Percentiles rank a stretch among this genome's conserved stretches.
Evolutionary conservation across 768 basidiomycete genomes (phyloP).

Genomic region (Hericium erinaceus): DNA sequence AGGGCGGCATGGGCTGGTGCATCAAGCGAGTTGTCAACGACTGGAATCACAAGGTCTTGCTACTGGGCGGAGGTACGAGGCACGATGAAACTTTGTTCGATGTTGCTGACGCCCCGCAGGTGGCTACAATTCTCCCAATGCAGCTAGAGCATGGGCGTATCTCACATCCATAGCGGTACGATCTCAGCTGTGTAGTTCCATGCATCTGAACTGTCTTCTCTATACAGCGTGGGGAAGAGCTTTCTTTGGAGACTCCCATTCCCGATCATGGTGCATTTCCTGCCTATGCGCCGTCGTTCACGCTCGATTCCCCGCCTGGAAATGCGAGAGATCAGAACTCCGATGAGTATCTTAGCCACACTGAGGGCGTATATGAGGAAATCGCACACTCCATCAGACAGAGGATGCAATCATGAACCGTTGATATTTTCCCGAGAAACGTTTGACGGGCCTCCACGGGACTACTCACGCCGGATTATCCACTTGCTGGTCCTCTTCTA

Average conservation of each 20-base stretch:
- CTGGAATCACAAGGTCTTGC: slow-evolving; percentile 53
- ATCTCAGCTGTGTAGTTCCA: slow-evolving; percentile 6
- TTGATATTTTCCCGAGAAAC: too few relatives aligned
- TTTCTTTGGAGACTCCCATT: slow-evolving; percentile 53
- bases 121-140: slow-evolving; percentile 78
- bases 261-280: slow-evolving; percentile 73
- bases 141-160: slow-evolving; percentile 80
- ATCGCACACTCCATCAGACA: slow-evolving; percentile 10
- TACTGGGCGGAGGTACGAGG: slow-evolving; percentile 67
- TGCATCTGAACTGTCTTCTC: not conserved
- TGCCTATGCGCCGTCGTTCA: slow-evolving; percentile 72
- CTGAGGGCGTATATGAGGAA: slow-evolving; percentile 26
- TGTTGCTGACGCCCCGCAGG: slow-evolving; percentile 29
- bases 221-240: slow-evolving; percentile 41
- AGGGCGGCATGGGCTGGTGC: slow-evolving; percentile 62
- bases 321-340: slow-evolving; percentile 70
- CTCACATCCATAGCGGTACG: slow-evolving; percentile 70
- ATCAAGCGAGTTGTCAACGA: slow-evolving; percentile 37
- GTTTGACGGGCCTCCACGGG: too few relatives aligned
- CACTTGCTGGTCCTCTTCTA: too few relatives aligned
- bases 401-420: not conserved
- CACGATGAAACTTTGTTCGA: too few relatives aligned
- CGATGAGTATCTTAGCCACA: slow-evolving; percentile 38
- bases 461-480: too few relatives aligned
- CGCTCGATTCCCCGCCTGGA: slow-evolving; percentile 63